Base-by-base conservation (phyloP, 768 basidiomycete species). In the Coprinopsis strossmayeri region DNA sequence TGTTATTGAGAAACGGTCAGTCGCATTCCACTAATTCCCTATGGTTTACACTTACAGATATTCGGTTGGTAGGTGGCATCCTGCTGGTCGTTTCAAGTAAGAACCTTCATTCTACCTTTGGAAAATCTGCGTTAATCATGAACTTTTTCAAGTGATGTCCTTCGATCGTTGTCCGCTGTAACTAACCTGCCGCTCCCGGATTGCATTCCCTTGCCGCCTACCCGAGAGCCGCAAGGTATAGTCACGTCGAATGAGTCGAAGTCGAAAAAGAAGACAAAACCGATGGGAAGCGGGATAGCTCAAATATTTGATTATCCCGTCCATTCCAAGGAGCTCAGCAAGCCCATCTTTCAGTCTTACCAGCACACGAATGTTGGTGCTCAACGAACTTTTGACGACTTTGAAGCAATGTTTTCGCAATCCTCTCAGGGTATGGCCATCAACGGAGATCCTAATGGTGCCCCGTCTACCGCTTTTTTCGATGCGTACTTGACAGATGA, bases 1-100 rank as follows among this genome's bases (percentile, higher is more conserved):
- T 18, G 23, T 34, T 11, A 45, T 41, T 49, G 60, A 60, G 34
- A 47, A 48, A 2, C 48, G 56, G 56, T 59, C 45, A 21, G 54
- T 48, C 2, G 10, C 23, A 23, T n/a, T 18, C n/a, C n/a, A n/a
- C n/a, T n/a, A n/a, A n/a, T n/a, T n/a, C n/a, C n/a, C n/a, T n/a
- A n/a, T n/a, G n/a, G n/a, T n/a, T n/a, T n/a, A n/a, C n/a, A n/a
- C n/a, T n/a, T n/a, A n/a, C n/a, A n/a, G n/a, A n/a, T n/a, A n/a
- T n/a, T n/a, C n/a, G n/a, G n/a, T n/a, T n/a, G 20, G 3, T 12
- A 30, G 30, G 2, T 45, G 45, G 45, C 45, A 30, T 47, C 34
- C 34, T 32, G 45, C 45, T 10, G 45, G 45, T n/a, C 45, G 45
- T 30, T 45, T 28, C 25, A 32, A 15, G 46, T 47, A 24, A 21